A percentile compares a stretch with the other conserved stretches of the same genome.
Evolutionary conservation across 257 asterid genomes (phyloP).

Genomic region (Henckelia pumila): DNA sequence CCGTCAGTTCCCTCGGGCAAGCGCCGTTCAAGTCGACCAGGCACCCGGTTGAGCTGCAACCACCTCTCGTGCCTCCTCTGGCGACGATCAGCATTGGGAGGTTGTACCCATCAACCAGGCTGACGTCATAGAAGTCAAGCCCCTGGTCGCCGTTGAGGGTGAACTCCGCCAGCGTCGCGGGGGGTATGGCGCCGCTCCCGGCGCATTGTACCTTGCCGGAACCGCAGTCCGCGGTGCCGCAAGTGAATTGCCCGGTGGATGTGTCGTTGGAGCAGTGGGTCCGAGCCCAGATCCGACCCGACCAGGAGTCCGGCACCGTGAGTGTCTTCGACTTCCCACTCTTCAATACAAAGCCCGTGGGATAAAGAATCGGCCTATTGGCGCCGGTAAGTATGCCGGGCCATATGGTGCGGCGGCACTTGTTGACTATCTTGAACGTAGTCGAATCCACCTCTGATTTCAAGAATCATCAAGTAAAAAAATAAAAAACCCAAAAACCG

Average conservation of each 20-base stretch:
- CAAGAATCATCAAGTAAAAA: slow-evolving; percentile 8
- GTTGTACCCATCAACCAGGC: slow-evolving; percentile 94
- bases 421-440: slow-evolving; percentile 78
- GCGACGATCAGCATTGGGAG: slow-evolving; percentile 80
- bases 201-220: slow-evolving; percentile 76
- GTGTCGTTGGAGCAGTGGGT: slow-evolving; percentile 65
- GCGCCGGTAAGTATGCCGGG: slow-evolving; percentile 95
- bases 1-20: slow-evolving; percentile 73
- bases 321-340: slow-evolving; percentile 67
- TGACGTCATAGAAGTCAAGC: slow-evolving; percentile 84
- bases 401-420: slow-evolving; percentile 85
- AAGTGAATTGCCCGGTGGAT: slow-evolving; percentile 49
- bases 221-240: slow-evolving; percentile 87
- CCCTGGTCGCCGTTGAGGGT: slow-evolving; percentile 87
- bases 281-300: slow-evolving; percentile 93
- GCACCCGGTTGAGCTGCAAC: slow-evolving; percentile 85
- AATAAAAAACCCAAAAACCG: background rate
- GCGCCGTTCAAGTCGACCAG: slow-evolving; percentile 79
- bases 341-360: slow-evolving; percentile 71
- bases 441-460: slow-evolving; percentile 58
- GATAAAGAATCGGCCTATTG: slow-evolving; percentile 48
- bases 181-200: slow-evolving; percentile 86
- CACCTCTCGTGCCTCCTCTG: slow-evolving; percentile 67
- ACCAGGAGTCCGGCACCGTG: slow-evolving; percentile 71
- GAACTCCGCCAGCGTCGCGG: slow-evolving; percentile 95